Evolutionary conservation across 2,329 filamentous ascomycete species (phyloP).

Genomic region (Massarina eburnea): DNA sequence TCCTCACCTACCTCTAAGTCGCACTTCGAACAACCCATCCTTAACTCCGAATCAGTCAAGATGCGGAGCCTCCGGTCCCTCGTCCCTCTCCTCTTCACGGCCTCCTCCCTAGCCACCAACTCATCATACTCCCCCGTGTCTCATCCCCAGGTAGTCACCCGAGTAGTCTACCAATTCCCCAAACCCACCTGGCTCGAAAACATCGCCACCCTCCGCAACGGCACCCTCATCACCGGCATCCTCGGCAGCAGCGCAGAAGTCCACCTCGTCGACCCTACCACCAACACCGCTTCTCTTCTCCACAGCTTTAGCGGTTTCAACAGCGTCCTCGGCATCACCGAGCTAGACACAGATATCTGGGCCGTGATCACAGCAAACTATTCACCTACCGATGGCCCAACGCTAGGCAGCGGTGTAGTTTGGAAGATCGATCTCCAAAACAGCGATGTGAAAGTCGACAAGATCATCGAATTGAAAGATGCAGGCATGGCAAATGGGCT

Average conservation of each 20-base stretch:
- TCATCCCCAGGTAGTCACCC: no score
- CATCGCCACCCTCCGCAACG: constrained; percentile 40
- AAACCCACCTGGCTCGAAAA: constrained; percentile 41
- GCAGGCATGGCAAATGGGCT: constrained; percentile 25
- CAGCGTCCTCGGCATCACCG: constrained; percentile 41
- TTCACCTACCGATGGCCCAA: constrained; percentile 4
- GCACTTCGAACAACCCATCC: no score
- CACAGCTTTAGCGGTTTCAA: constrained; percentile 27
- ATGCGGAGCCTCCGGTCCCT: no score
- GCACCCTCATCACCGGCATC: constrained; percentile 39
- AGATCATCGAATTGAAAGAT: constrained; percentile 17
- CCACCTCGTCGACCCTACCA: constrained; percentile 36
- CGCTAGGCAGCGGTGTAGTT: constrained; percentile 13
- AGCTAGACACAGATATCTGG: constrained; percentile 36
- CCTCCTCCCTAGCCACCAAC: no score
- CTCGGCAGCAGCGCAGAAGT: constrained; percentile 36
- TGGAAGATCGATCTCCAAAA: constrained; percentile 20
- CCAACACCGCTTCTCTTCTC: constrained; percentile 20
- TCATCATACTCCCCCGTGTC: no score
- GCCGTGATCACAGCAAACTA: constrained; percentile 30
- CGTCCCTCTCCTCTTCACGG: no score
- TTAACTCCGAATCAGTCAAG: no score
- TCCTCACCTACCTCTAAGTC: no score
- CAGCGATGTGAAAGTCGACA: constrained; percentile 4
- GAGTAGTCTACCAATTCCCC: no score